phyloP scores from a whole-genome alignment of 2,329 filamentous ascomycete genomes.

The Pseudogymnoascus sp. region DNA sequence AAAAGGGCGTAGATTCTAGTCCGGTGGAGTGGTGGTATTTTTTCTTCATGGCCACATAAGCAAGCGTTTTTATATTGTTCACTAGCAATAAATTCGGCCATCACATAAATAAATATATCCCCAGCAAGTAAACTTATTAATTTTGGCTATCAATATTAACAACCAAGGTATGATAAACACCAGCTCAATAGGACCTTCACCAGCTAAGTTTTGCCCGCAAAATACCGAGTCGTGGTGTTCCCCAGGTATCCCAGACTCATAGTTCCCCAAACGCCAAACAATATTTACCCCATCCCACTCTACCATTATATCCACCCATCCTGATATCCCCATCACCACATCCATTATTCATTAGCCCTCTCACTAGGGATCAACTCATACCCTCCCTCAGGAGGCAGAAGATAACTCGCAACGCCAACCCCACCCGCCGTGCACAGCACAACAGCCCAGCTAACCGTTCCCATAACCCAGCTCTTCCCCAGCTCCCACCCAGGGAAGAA shows the following conservation, averaged over 20 bases:
- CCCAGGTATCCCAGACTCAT: background rate
- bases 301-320: background rate
- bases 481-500: constrained; percentile 79
- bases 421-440: constrained; percentile 48
- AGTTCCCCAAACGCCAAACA: background rate
- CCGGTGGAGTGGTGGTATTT: background rate
- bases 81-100: background rate
- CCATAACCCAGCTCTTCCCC: constrained; percentile 71
- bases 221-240: background rate
- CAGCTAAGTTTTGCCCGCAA: background rate
- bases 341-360: constrained; percentile 11
- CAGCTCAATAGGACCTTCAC: background rate
- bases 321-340: background rate
- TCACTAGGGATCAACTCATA: constrained; percentile 66
- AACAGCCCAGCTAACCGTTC: constrained; percentile 48
- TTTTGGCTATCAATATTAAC: background rate
- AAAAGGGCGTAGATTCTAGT: background rate
- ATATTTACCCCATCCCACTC: background rate
- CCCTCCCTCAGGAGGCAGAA: constrained; percentile 73
- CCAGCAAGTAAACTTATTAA: background rate
- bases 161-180: background rate
- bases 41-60: too few species aligned
- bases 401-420: constrained; percentile 58
- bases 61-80: background rate
- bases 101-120: background rate